Percentiles rank a stretch among this genome's conserved stretches.
These are phyloP conservation scores for Aspergillus cejpii DNA, from an alignment of 2,329 filamentous ascomycete species.

Conservation along the genomic window DNA sequence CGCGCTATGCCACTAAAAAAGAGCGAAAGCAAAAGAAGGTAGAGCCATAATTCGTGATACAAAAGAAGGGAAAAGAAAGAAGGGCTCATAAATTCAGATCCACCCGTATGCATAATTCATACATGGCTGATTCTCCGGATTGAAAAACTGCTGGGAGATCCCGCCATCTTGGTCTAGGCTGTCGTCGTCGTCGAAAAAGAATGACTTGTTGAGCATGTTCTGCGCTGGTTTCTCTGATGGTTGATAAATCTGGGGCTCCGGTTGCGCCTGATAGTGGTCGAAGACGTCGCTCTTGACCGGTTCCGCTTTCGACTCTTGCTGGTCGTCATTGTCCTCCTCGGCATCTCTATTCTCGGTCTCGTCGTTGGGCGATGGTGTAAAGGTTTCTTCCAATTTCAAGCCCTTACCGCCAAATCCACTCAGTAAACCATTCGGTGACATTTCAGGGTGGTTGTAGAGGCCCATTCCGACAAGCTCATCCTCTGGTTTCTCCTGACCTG, in stretches of 20 bases:
- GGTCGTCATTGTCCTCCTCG: constrained; percentile 44
- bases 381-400: constrained; percentile 74
- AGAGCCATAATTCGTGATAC: background rate
- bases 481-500: constrained; percentile 52
- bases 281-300: constrained; percentile 5
- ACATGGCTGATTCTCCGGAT: constrained; percentile 24
- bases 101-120: constrained; percentile 33
- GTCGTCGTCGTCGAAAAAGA: constrained; percentile 30
- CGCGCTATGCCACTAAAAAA: constrained; percentile 28
- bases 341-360: constrained; percentile 53
- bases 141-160: constrained; percentile 22
- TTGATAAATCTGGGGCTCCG: constrained; percentile 10
- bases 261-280: constrained; percentile 8
- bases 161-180: constrained; percentile 19
- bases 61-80: constrained; percentile 6
- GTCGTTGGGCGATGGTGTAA: constrained; percentile 56
- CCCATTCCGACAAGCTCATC: constrained; percentile 78
- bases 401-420: constrained; percentile 60
- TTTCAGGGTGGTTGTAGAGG: constrained; percentile 67
- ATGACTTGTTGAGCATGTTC: constrained; percentile 29
- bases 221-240: constrained; percentile 20
- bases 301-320: constrained; percentile 12
- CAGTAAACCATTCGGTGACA: constrained; percentile 51
- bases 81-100: constrained; percentile 21
- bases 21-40: background rate